Conservation (phyloP, 2,329 filamentous ascomycete genomes). For the Aquanectria penicillioides region DNA sequence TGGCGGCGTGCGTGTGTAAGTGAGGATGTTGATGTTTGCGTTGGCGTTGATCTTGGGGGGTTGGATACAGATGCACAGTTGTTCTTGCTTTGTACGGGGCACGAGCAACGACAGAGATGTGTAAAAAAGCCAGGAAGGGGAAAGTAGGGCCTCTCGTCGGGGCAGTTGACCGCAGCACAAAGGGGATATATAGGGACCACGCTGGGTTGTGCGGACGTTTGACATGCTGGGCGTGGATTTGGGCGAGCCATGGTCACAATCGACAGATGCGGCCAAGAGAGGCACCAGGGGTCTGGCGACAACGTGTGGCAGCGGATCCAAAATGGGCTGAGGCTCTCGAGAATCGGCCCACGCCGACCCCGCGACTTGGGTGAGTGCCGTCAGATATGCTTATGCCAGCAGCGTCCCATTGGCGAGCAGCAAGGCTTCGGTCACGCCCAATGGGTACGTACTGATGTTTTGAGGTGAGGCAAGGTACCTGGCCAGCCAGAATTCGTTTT, state of each 20-base stretch:
- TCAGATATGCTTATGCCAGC: conserved; percentile 44
- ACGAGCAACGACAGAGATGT: too few species aligned
- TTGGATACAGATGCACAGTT: too few species aligned
- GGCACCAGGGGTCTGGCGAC: conserved; percentile 45
- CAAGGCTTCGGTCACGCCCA: conserved; percentile 26
- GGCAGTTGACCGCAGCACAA: conserved; percentile 33
- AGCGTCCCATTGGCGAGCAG: conserved; percentile 26
- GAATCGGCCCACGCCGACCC: conserved; percentile 50
- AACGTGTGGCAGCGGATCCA: conserved; percentile 47
- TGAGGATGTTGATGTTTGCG: background rate
- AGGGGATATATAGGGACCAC: conserved; percentile 41
- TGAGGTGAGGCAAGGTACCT: background rate
- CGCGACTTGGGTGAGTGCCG: conserved; percentile 39
- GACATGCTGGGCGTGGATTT: conserved; percentile 10
- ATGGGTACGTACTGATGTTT: conserved; percentile 7
- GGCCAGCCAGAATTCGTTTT: too few species aligned
- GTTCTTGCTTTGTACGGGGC: too few species aligned
- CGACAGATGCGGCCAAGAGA: conserved; percentile 43
- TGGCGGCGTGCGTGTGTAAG: background rate
- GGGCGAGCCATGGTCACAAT: conserved; percentile 35
- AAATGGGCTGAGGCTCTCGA: conserved; percentile 49
- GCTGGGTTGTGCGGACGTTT: conserved; percentile 9
- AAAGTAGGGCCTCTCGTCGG: conserved; percentile 23
- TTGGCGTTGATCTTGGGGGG: too few species aligned
- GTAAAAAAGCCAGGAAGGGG: conserved; percentile 30